A percentile compares a stretch with the other conserved stretches of the same genome.
Evolutionary conservation across 2,329 filamentous ascomycete genomes (phyloP).

Genomic region (Nemania sp.): DNA sequence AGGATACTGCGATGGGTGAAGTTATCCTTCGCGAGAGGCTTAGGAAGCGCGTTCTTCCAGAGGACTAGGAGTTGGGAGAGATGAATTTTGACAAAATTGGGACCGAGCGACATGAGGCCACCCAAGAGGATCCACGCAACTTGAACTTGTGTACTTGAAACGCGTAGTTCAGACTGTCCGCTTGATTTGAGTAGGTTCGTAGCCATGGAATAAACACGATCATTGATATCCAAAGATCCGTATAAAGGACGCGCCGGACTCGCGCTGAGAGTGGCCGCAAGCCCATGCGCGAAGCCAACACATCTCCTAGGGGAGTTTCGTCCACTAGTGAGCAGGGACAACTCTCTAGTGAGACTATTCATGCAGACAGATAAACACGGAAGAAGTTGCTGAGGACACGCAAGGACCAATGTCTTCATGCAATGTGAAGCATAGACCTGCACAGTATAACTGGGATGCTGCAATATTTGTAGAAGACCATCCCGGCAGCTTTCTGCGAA

Average conservation of each 20-base stretch:
- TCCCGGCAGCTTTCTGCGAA: slow-evolving; percentile 87
- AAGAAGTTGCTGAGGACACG: slow-evolving; percentile 88
- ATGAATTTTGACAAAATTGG: slow-evolving; percentile 99
- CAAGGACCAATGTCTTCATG: slow-evolving; percentile 83
- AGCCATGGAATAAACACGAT: slow-evolving; percentile 85
- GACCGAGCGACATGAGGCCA: slow-evolving; percentile 92
- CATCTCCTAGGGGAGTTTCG: slow-evolving; percentile 82
- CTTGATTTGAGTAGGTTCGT: slow-evolving; percentile 92
- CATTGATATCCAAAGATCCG: slow-evolving; percentile 94
- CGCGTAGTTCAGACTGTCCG: slow-evolving; percentile 84
- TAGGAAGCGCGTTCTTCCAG: slow-evolving; percentile 97
- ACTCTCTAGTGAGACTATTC: slow-evolving; percentile 89
- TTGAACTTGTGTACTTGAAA: slow-evolving; percentile 93
- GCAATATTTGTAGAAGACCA: slow-evolving; percentile 83
- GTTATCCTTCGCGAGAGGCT: slow-evolving; percentile 91
- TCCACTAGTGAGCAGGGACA: slow-evolving; percentile 74
- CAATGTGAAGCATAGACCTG: slow-evolving; percentile 89
- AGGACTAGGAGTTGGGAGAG: slow-evolving; percentile 88
- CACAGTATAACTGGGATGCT: slow-evolving; percentile 95
- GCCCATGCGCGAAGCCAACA: slow-evolving; percentile 86
- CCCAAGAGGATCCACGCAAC: slow-evolving; percentile 98
- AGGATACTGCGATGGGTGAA: slow-evolving; percentile 80
- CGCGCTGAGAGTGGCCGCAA: slow-evolving; percentile 88
- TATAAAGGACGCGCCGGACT: slow-evolving; percentile 87
- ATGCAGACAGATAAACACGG: slow-evolving; percentile 93